A percentile compares a stretch with the other conserved stretches of the same genome.
phyloP scores from a whole-genome alignment of 1,284 basidiomycete genomes.

The Ganoderma lucidum region DNA sequence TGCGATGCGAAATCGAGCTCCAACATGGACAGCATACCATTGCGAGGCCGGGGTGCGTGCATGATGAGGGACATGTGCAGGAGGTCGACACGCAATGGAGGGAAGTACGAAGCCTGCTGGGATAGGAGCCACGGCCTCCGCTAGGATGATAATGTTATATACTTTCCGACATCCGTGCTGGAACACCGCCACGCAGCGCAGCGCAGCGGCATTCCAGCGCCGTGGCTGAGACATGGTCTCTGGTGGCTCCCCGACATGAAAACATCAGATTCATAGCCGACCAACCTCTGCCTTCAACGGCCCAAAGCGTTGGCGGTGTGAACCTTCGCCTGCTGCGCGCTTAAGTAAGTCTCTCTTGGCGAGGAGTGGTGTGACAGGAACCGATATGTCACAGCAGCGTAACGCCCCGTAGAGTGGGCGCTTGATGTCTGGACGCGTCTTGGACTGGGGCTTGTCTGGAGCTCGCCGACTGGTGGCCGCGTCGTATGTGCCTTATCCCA shows the following conservation, averaged over 20 bases:
- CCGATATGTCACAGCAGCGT: not conserved
- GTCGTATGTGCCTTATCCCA: not conserved
- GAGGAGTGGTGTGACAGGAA: too few relatives aligned
- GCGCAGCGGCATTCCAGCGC: not conserved
- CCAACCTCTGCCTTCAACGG: not conserved
- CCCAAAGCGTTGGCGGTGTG: not conserved
- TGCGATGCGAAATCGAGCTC: slow-evolving; percentile 2
- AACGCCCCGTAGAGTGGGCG: not conserved
- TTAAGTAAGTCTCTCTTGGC: not conserved
- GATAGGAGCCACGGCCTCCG: not conserved
- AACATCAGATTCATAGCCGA: not conserved
- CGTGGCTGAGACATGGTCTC: not conserved
- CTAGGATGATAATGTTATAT: not conserved
- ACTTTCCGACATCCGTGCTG: not conserved
- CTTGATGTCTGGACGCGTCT: not conserved
- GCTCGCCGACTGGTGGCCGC: not conserved
- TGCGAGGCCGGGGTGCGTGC: slow-evolving; percentile 18
- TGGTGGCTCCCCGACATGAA: not conserved
- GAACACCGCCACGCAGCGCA: not conserved
- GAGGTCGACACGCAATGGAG: not conserved
- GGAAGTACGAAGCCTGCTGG: not conserved
- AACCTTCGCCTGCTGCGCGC: not conserved
- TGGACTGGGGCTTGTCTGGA: not conserved
- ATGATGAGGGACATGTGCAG: slow-evolving; percentile 19
- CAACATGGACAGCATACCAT: slow-evolving; percentile 14